Percentiles rank a stretch among this genome's conserved stretches.
Evolutionary conservation across 345 rosid genomes (phyloP).

Genomic region (Brassica carinata): DNA sequence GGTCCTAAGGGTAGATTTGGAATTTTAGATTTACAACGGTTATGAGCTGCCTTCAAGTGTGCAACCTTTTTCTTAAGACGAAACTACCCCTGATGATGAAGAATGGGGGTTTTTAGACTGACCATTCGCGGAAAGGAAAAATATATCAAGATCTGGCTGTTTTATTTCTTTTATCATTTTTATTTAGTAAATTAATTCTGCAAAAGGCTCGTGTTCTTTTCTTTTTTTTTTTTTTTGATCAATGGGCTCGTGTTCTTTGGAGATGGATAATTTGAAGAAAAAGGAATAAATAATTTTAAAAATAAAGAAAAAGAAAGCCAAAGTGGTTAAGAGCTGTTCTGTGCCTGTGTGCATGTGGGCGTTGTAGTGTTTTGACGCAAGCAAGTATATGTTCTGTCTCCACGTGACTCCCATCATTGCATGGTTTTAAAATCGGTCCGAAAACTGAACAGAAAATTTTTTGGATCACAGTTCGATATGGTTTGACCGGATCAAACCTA

Average conservation of each 20-base stretch:
- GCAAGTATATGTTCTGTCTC: constrained; percentile 47
- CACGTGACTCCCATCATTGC: constrained; percentile 38
- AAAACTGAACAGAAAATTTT: no score
- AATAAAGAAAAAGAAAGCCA: constrained; percentile 36
- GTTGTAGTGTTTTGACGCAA: constrained; percentile 12
- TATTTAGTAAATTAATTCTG: no score
- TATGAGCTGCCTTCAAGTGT: constrained; percentile 32
- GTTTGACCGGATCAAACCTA: no score
- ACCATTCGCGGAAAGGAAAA: no score
- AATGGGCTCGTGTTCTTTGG: no score
- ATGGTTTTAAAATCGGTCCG: no score
- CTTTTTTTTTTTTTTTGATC: no score
- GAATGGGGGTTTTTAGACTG: neutral
- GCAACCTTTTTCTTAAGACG: neutral
- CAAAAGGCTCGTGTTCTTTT: no score
- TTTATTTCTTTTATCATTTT: no score
- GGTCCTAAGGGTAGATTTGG: constrained; percentile 31
- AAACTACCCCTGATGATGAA: neutral
- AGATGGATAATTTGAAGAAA: neutral
- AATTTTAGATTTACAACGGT: constrained; percentile 30
- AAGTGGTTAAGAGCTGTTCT: constrained; percentile 41
- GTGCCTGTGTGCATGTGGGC: constrained; percentile 26
- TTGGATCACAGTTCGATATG: no score
- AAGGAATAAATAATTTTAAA: neutral
- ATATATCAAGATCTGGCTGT: no score